Percentiles rank a stretch among this genome's conserved stretches.
phyloP scores from a whole-genome alignment of 1,284 basidiomycete species.

The Pascua sp. region DNA sequence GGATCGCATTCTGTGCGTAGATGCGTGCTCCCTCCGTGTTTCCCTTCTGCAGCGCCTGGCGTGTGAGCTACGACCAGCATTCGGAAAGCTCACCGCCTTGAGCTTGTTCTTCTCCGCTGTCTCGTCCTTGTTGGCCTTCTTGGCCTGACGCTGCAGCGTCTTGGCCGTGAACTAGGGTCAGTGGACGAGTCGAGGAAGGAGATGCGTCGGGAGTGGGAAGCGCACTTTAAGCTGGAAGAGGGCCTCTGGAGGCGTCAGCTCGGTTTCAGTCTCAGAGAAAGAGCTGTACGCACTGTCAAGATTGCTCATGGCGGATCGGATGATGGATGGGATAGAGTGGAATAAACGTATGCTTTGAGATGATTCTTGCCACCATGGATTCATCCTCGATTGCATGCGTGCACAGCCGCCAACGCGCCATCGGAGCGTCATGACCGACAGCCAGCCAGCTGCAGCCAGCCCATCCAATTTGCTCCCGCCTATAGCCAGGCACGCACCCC shows the following conservation, averaged over 20 bases:
- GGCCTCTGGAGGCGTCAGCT: conserved; percentile 62
- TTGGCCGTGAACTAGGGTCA: conserved; percentile 83
- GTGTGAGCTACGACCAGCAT: not conserved
- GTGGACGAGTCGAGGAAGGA: not conserved
- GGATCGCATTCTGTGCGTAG: conserved; percentile 96
- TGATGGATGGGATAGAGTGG: not conserved
- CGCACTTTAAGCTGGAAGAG: conserved; percentile 89
- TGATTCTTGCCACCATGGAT: not conserved
- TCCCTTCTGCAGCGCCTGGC: conserved; percentile 91
- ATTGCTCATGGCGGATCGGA: conserved; percentile 64
- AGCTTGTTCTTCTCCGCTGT: conserved; percentile 74
- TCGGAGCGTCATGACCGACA: too few relatives aligned
- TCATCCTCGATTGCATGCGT: too few relatives aligned
- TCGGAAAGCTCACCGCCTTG: conserved; percentile 67
- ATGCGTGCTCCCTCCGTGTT: conserved; percentile 98
- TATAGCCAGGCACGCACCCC: not conserved
- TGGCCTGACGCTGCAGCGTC: conserved; percentile 82
- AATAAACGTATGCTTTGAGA: not conserved
- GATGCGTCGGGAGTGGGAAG: not conserved
- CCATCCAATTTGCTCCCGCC: not conserved
- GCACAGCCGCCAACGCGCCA: not conserved
- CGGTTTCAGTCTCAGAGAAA: not conserved
- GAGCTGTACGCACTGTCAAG: conserved; percentile 71
- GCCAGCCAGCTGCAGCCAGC: too few relatives aligned
- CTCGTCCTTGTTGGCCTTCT: conserved; percentile 94